Base-by-base conservation (phyloP, 345 rosid genomes). In the Hevea brasiliensis region DNA sequence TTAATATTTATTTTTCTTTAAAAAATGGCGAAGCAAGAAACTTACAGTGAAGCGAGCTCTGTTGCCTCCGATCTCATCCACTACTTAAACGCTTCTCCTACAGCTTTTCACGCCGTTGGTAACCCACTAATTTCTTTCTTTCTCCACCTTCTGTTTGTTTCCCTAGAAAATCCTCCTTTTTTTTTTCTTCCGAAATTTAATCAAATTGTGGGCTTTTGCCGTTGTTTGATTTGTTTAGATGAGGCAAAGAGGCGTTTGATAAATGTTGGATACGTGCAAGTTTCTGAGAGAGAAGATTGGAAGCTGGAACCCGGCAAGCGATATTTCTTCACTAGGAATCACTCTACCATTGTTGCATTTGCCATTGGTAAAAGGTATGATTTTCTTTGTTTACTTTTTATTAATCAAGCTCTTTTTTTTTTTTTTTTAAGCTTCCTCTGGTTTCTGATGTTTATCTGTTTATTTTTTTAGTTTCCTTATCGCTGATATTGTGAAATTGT, bases 71-170 rank as follows among this genome's bases (percentile, higher is more conserved):
- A 89, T 74, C 79, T 95, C 71, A 79, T 95, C 78, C 56, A 84
- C 78, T 95, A 89, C 88, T 85, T 92, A 77, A 92, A 95, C 81
- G 92, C 88, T 66, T 92, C 98, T 53, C 98, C 99, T 32, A 95
- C 99, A n/a, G 97, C 99, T 45, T 95, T 95, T 74, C 99, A 95
- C 61, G 99, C 99, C 80, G 98, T 92, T 32, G 98, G 99, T 95
- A 89, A 74, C 35, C 47, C 1, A 18, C 47, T 68, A 9, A 1
- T 40, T 47, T 21, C 55, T 58, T 78, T 70, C 42, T 48, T 6
- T 57, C n/a, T n/a, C n/a, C n/a, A 32, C 3, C 4, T 32, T 11
- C 61, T 60, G 54, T 80, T 74, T 48, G 57, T 45, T 70, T 75
- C 58, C 61, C 13, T 32, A 3, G 58, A 27, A 55, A 18, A 54